A percentile compares a stretch with the other conserved stretches of the same genome.
Evolutionary conservation across 805 yeast genomes (phyloP).

Genomic region (Saccharomycopsis selenospora): DNA sequence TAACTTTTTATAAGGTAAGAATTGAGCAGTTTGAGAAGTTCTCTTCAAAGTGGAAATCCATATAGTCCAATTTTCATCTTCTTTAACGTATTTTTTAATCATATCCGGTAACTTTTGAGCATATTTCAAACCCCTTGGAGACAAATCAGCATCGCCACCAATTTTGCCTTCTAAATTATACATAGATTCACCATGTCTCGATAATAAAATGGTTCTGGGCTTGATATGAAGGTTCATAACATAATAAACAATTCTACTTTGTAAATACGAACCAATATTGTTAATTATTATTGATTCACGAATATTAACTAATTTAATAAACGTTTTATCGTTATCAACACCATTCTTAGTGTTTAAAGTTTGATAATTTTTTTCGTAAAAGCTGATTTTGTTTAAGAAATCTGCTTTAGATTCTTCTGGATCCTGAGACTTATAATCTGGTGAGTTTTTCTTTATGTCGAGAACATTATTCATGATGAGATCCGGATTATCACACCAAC

Average conservation of each 20-base stretch:
- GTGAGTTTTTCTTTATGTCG: constrained; percentile 82
- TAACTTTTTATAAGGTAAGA: constrained; percentile 77
- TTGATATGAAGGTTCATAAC: constrained; percentile 93
- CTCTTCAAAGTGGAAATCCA: constrained; percentile 88
- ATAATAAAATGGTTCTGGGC: constrained; percentile 87
- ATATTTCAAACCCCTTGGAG: constrained; percentile 71
- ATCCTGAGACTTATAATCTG: constrained; percentile 66
- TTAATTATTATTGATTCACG: constrained; percentile 85
- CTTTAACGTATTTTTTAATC: constrained; percentile 33
- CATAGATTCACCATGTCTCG: constrained; percentile 92
- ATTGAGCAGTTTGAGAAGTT: constrained; percentile 68
- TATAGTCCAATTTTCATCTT: constrained; percentile 56
- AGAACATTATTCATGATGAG: constrained; percentile 70
- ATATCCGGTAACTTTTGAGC: constrained; percentile 67
- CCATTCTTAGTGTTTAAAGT: constrained; percentile 49
- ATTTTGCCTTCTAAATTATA: constrained; percentile 90
- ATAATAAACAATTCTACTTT: constrained; percentile 88
- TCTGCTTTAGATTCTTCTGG: constrained; percentile 68
- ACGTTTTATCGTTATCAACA: constrained; percentile 59
- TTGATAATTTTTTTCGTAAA: constrained; percentile 70
- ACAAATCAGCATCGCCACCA: constrained; percentile 85
- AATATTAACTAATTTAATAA: constrained; percentile 80
- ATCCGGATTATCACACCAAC: constrained; percentile 80
- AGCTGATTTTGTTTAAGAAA: constrained; percentile 62
- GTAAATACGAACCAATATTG: constrained; percentile 78